These are phyloP conservation scores for Phaffia tasmanica DNA, from an alignment of 768 basidiomycete species.

Conservation along the genomic window DNA sequence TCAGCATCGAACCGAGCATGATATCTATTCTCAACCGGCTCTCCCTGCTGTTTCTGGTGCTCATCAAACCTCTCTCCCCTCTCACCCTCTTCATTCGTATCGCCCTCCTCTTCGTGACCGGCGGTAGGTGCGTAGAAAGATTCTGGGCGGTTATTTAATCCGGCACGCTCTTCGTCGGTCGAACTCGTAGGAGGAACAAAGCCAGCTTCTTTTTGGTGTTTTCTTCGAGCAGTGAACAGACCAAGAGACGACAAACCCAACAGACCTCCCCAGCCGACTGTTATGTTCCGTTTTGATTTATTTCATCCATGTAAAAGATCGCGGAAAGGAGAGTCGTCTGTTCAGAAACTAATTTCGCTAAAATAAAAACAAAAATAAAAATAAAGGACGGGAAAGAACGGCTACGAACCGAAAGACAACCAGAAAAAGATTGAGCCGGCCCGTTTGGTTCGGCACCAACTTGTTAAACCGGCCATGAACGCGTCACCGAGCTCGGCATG, in stretches of 20 bases:
- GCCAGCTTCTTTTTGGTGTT: conserved; percentile 55
- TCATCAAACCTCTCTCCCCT: conserved; percentile 10
- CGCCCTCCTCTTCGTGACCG: conserved; percentile 29
- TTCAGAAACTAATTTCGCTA: background rate
- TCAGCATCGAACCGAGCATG: conserved; percentile 34
- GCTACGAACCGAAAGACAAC: conserved; percentile 58
- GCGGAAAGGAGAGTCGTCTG: background rate
- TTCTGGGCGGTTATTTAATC: conserved; percentile 16
- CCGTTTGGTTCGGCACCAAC: conserved; percentile 89
- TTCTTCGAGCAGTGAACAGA: conserved; percentile 55
- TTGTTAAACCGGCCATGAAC: conserved; percentile 56
- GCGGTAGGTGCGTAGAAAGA: conserved; percentile 27
- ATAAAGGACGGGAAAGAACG: background rate
- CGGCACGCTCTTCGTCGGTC: conserved; percentile 21
- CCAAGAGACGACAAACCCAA: conserved; percentile 55
- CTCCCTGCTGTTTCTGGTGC: conserved; percentile 32
- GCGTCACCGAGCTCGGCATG: conserved; percentile 52
- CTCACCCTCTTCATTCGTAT: conserved; percentile 45
- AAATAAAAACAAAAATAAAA: too few relatives aligned
- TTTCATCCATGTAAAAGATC: conserved; percentile 25
- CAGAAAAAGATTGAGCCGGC: conserved; percentile 83
- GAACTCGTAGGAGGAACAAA: conserved; percentile 51
- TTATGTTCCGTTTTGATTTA: background rate
- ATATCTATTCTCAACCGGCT: conserved; percentile 27
- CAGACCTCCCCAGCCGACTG: conserved; percentile 67